phyloP scores from a whole-genome alignment of 2,329 filamentous ascomycete genomes.

The Sporothrix mexicana region DNA sequence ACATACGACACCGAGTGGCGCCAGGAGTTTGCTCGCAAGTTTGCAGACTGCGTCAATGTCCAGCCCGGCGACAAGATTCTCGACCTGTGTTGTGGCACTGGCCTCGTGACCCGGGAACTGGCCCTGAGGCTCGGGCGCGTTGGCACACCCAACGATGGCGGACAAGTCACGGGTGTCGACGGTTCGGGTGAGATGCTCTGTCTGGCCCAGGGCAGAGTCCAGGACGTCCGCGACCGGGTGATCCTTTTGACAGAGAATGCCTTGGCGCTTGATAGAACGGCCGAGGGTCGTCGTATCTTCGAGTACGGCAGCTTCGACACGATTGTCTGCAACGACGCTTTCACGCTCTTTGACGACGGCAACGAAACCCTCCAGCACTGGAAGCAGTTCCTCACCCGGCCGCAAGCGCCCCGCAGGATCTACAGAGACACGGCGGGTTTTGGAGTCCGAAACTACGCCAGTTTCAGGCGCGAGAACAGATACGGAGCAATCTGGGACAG shows the following conservation, averaged over 20 bases:
- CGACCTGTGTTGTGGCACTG: slow-evolving; percentile 47
- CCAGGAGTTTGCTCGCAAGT: slow-evolving; percentile 43
- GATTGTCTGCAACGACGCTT: slow-evolving; percentile 46
- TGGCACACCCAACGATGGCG: slow-evolving; percentile 33
- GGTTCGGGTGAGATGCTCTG: slow-evolving; percentile 44
- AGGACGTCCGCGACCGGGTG: slow-evolving; percentile 34
- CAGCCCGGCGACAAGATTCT: slow-evolving; percentile 42
- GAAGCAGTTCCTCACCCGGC: slow-evolving; percentile 39
- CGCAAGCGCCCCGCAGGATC: too few relatives aligned
- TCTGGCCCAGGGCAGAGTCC: slow-evolving; percentile 40
- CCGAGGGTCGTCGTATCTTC: neutral
- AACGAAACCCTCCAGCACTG: slow-evolving; percentile 42
- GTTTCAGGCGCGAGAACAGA: too few relatives aligned
- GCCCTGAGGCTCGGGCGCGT: too few relatives aligned
- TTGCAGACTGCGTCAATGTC: slow-evolving; percentile 42
- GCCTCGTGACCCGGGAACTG: slow-evolving; percentile 37
- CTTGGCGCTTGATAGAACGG: neutral
- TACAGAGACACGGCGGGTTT: too few relatives aligned
- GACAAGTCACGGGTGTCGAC: slow-evolving; percentile 45
- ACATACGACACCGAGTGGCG: slow-evolving; percentile 47
- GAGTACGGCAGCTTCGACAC: slow-evolving; percentile 41
- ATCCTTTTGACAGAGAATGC: neutral
- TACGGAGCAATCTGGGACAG: too few relatives aligned
- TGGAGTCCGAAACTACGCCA: too few relatives aligned
- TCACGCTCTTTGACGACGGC: slow-evolving; percentile 44